A percentile compares a stretch with the other conserved stretches of the same genome.
Evolutionary conservation across 2,329 filamentous ascomycete species (phyloP).

Genomic region (Monosporascus sp.): DNA sequence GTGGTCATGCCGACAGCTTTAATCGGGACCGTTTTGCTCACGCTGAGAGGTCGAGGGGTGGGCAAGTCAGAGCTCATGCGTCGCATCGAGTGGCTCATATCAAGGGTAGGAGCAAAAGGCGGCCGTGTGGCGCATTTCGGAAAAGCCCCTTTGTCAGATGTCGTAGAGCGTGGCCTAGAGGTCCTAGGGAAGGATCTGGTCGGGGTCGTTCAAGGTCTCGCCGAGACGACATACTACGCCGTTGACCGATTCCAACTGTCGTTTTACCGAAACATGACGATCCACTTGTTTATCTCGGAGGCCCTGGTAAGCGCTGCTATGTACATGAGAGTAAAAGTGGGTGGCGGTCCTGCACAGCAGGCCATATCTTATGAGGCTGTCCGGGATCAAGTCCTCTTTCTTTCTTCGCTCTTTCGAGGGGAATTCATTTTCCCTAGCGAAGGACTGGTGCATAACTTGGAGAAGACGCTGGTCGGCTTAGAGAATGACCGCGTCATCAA

Average conservation of each 20-base stretch:
- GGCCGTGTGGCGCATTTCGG: constrained; percentile 93
- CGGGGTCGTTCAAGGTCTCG: constrained; percentile 70
- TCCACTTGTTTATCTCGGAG: constrained; percentile 94
- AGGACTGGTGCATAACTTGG: constrained; percentile 73
- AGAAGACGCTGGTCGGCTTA: constrained; percentile 71
- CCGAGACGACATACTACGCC: constrained; percentile 89
- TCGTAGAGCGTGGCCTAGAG: constrained; percentile 85
- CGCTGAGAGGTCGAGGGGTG: constrained; percentile 84
- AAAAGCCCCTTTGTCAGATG: constrained; percentile 68
- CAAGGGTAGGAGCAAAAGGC: constrained; percentile 76
- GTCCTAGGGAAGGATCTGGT: constrained; percentile 89
- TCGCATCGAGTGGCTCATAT: constrained; percentile 84
- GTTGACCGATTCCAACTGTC: constrained; percentile 95
- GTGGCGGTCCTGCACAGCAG: constrained; percentile 78
- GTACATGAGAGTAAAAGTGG: constrained; percentile 86
- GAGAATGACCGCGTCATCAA: constrained; percentile 75
- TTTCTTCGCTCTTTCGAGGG: constrained; percentile 88
- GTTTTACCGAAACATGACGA: constrained; percentile 99
- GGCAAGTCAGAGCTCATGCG: constrained; percentile 81
- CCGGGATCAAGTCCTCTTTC: constrained; percentile 74
- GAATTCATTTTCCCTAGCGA: constrained; percentile 96
- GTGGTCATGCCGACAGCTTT: constrained; percentile 98
- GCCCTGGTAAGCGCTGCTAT: constrained; percentile 84
- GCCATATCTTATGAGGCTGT: constrained; percentile 72
- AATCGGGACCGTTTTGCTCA: constrained; percentile 89